Percentiles rank a stretch among this genome's conserved stretches.
These are phyloP conservation scores for Leishmania mexicana DNA, from an alignment of 208 protist genomes.

Conservation along the genomic window DNA sequence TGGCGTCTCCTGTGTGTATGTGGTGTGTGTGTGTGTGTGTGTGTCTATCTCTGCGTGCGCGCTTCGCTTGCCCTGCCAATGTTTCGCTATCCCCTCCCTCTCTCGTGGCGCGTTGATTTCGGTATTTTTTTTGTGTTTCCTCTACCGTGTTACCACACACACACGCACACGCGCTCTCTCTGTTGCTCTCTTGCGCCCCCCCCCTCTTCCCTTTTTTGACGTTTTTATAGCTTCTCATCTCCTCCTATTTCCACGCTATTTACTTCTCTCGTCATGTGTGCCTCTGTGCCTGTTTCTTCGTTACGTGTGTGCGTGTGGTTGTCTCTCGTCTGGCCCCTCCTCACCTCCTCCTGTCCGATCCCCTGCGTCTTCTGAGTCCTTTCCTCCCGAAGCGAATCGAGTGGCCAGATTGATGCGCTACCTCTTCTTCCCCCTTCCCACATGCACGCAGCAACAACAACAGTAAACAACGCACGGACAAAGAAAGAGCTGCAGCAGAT, in stretches of 20 bases:
- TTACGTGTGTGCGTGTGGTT: neutral
- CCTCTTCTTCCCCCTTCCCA: neutral
- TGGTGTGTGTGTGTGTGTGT: too few species aligned
- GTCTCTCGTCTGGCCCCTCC: neutral
- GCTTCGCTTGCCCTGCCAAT: neutral
- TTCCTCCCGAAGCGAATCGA: neutral
- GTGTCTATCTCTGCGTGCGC: neutral
- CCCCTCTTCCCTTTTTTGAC: neutral
- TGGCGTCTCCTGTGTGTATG: neutral
- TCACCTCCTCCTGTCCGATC: neutral
- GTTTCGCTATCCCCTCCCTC: neutral
- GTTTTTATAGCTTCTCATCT: neutral
- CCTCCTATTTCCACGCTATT: neutral
- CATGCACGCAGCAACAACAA: neutral
- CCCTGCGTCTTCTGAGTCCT: neutral
- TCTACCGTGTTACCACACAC: neutral
- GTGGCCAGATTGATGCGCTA: neutral
- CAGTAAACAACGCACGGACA: neutral
- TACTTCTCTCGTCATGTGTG: neutral
- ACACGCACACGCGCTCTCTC: neutral
- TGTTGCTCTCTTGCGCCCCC: neutral
- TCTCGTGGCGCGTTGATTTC: neutral
- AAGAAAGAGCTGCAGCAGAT: neutral
- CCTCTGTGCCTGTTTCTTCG: neutral
- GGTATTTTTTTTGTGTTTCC: neutral